phyloP scores from a whole-genome alignment of 441 rosid species.

The Arabidopsis lyrata region DNA sequence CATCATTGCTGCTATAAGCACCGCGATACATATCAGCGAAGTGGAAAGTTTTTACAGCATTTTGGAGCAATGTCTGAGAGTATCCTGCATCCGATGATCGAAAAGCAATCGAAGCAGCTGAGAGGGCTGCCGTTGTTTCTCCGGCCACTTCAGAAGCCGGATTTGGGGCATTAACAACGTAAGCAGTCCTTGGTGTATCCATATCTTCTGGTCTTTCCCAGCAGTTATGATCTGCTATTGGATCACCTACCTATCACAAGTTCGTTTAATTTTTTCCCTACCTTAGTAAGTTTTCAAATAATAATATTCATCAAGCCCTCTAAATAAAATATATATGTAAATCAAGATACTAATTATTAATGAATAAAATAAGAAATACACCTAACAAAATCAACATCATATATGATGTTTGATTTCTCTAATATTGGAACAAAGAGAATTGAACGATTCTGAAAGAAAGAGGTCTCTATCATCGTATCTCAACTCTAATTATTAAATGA shows the following conservation, averaged over 20 bases:
- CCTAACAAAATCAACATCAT: conserved; percentile 25
- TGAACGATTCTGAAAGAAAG: conserved; percentile 7
- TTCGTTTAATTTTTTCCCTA: not conserved
- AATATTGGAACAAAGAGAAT: not conserved
- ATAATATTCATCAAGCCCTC: conserved; percentile 9
- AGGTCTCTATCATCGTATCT: conserved; percentile 27
- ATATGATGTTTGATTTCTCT: conserved; percentile 4
- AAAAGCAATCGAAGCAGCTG: conserved; percentile 86
- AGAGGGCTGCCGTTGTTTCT: conserved; percentile 87
- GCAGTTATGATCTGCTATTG: conserved; percentile 76
- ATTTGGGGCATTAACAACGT: conserved; percentile 82
- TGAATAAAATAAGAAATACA: conserved; percentile 15
- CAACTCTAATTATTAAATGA: conserved; percentile 25
- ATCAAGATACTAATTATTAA: not conserved
- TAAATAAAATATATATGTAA: not conserved
- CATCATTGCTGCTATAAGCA: conserved; percentile 84
- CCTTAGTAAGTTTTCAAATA: conserved; percentile 22
- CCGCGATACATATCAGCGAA: conserved; percentile 87
- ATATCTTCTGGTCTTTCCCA: conserved; percentile 98
- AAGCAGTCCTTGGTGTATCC: conserved; percentile 86
- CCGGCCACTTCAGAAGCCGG: conserved; percentile 94
- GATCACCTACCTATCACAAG: conserved; percentile 82
- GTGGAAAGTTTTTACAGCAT: conserved; percentile 64
- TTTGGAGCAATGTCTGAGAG: conserved; percentile 71
- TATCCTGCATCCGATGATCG: conserved; percentile 81